Percentiles rank a stretch among this genome's conserved stretches.
Evolutionary conservation across 768 basidiomycete genomes (phyloP).

Genomic region (Auriscalpium microsporum): DNA sequence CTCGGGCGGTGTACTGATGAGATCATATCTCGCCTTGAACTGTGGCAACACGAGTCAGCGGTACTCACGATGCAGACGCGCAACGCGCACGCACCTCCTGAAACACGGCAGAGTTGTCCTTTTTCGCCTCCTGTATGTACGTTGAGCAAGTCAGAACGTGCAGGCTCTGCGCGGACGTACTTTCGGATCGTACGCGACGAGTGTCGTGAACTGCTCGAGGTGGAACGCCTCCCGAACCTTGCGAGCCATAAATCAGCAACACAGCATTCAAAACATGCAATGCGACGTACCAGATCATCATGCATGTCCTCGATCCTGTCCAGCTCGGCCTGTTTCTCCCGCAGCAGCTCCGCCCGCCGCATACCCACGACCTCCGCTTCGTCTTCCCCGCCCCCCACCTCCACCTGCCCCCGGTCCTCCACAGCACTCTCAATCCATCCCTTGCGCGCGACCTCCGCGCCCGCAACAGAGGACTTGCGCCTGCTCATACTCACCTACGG

Average conservation of each 20-base stretch:
- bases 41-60: conserved; percentile 18
- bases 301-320: conserved; percentile 54
- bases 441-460: neutral
- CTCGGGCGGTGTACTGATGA: conserved; percentile 39
- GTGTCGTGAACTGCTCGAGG: conserved; percentile 68
- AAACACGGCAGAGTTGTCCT: conserved; percentile 65
- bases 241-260: conserved; percentile 1
- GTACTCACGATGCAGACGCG: neutral
- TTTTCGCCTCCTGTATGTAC: conserved; percentile 51
- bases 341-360: conserved; percentile 41
- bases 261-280: conserved; percentile 1
- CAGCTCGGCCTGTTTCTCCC: conserved; percentile 50
- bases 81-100: conserved; percentile 44
- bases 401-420: neutral
- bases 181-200: conserved; percentile 71
- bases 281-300: conserved; percentile 57
- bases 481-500: conserved; percentile 9
- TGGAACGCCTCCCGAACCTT: conserved; percentile 87
- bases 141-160: neutral
- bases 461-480: conserved; percentile 1
- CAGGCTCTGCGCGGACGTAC: conserved; percentile 28
- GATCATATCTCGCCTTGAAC: conserved; percentile 58
- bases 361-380: conserved; percentile 19
- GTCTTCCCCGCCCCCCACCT: neutral
- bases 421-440: neutral